These are phyloP conservation scores for Trifolium subterraneum DNA, from an alignment of 306 rosid genomes.

Conservation along the genomic window DNA sequence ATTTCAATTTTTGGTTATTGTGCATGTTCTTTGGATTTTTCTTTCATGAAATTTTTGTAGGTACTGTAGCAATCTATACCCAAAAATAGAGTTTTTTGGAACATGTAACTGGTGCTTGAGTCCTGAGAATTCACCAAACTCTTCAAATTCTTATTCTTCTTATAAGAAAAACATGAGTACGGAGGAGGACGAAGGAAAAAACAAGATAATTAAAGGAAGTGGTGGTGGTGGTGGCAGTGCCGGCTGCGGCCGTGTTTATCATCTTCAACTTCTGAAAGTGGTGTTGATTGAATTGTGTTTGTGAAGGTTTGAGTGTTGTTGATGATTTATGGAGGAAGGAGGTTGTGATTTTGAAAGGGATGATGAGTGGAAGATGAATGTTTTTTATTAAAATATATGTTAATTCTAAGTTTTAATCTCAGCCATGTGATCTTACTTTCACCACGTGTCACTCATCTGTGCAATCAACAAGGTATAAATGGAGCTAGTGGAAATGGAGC, in stretches of 20 bases:
- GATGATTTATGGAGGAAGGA: too few relatives aligned
- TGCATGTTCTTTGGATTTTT: neutral
- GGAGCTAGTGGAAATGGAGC: too few relatives aligned
- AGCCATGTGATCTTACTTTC: too few relatives aligned
- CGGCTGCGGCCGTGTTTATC: neutral
- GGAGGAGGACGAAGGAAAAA: conserved; percentile 29
- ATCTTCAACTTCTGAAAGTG: conserved; percentile 51
- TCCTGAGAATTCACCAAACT: conserved; percentile 69
- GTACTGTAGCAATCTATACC: conserved; percentile 89
- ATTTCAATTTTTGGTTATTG: neutral
- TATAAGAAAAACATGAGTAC: conserved; percentile 36
- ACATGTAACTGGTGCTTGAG: conserved; percentile 92
- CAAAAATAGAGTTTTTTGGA: conserved; percentile 56
- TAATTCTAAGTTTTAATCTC: too few relatives aligned
- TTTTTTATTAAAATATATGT: too few relatives aligned
- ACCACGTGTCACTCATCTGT: too few relatives aligned
- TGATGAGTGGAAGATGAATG: too few relatives aligned
- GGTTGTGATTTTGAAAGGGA: too few relatives aligned
- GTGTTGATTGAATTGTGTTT: too few relatives aligned
- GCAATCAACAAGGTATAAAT: too few relatives aligned
- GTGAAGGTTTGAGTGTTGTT: too few relatives aligned
- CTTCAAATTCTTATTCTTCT: conserved; percentile 78
- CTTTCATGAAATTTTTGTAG: conserved; percentile 43
- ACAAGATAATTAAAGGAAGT: conserved; percentile 25
- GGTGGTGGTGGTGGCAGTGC: conserved; percentile 18